Evolutionary conservation across 2,329 filamentous ascomycete species (phyloP), one percentile per base, ranked within the genome.

Genomic region (Neopestalotiopsis sp.): DNA sequence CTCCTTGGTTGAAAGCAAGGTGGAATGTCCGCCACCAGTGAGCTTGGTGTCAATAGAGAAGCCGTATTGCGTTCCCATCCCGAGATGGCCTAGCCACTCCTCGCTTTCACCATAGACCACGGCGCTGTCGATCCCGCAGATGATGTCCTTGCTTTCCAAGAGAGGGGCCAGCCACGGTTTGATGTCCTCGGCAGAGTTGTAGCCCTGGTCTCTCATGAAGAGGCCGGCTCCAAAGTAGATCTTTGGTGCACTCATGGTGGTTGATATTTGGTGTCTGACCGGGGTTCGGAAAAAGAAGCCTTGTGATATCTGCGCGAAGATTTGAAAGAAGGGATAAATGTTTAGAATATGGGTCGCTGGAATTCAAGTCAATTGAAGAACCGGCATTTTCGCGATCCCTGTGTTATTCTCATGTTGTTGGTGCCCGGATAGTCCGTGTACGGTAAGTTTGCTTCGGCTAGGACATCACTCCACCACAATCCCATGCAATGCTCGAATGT

Each of bases 221-320:
- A 59, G 57, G 5, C 57, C 57, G 24, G 57, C 12, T 13, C 57
- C 57, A 12, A 59, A 59, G 14, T 30, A 59, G 57, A 59, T 59
- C 57, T 59, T 59, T 34, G 57, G 57, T 30, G 57, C 24, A 24
- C 57, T 59, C 57, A 59, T 59, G 57, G 28, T 59, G 13, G 2
- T n/a, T 0, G 17, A 1, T 3, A 14, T 3, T 10, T n/a, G 3
- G n/a, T 53, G 7, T 3, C 1, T 10, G 34, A 1, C 10, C 1
- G 10, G 3, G 6, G 5, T 10, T 38, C 10, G 34, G 2, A 9
- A 10, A 38, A 10, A 38, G 5, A 38, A 38, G 34, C 24, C 24
- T 28, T 28, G 24, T 28, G 2, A 28, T 28, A 3, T 28, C 24
- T 28, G 24, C 24, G 24, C 24, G 24, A 28, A 28, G 24, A 28